Base-by-base conservation (phyloP, 345 rosid species). In the Geranium rotundifolium region DNA sequence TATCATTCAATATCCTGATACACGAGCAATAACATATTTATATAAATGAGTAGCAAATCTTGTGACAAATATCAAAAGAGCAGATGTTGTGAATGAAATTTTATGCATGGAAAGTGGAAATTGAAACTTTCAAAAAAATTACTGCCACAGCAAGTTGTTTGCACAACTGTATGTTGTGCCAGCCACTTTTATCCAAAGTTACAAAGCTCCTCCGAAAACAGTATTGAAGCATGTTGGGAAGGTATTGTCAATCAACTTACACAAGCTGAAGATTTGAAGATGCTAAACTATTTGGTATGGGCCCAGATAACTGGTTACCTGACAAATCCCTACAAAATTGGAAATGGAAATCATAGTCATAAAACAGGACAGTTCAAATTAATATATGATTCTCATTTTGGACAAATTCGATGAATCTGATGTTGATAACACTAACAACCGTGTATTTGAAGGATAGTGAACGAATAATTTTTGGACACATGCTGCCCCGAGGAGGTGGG, bases 271-370 rank as follows among this genome's bases (percentile, higher is more conserved):
- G 76, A 66, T 75, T 79, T 66, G 97, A 80, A 20, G 80, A 71
- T 54, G 83, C 68, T 62, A 93, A 77, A 76, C 92, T 88, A 70
- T 84, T 89, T 19, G 97, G 96, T 81, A 93, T 88, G 59, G 83
- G 73, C 49, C 99, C 99, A 0, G 88, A 64, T 69, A 90, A 75
- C 73, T 82, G 84, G 77, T 93, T 93, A 65, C 83, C 71, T 50
- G 97, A 88, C 68, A 93, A 84, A 74, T 93, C 99, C 77, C 99
- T 90, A 73, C 68, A 65, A 75, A 52, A 56, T 19, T 65, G 10
- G 62, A 59, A 63, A 7, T 46, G 27, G 29, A 46, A 30, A 58
- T 19, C 59, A 49, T 31, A 39, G 18, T 8, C 41, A 5, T 37
- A 10, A 54, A 6, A 49, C 49, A 62, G 56, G 8, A 50, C 54